Evolutionary conservation across 2,329 filamentous ascomycete species (phyloP), one percentile per base, ranked within the genome.

Genomic region (Chaetomium olivaceum): DNA sequence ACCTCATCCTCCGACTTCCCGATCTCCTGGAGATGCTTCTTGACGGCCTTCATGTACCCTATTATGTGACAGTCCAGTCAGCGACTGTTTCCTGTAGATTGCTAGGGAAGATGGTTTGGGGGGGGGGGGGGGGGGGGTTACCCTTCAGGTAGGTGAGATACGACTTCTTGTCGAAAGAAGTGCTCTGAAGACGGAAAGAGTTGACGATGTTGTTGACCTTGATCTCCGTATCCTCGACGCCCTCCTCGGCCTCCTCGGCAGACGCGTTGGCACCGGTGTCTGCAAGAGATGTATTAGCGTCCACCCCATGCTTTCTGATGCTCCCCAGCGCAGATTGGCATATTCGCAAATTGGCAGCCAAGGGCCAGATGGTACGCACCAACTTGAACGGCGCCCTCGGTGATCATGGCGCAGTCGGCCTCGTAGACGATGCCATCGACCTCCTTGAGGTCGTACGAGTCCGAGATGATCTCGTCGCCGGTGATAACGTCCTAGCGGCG

Each of bases 231-330:
- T 96, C 92, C 58, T 96, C 93, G 73, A 88, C 73, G 71, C 79
- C 90, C 74, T 93, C 92, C 0, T 89, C 91, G 63, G 83, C 91
- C 78, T 91, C 94, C 84, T 98, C 95, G 69, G 95, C 93, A 74
- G 94, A 98, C 74, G 95, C 91, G 82, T 99, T 99, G 85, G 93
- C 95, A 80, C 95, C 95, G 75, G 86, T 95, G 80, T 95, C 91
- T 92, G 29, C 12, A 4, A 25, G 27, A 25, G 23, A 21, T 14
- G 25, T 46, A 36, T 63, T 58, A 64, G 58, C 33, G 29, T 33
- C 39, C 16, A 50, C 33, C 6, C 6, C 14, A 19, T 52, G 21
- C 19, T 48, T 51, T n/a, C 46, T 29, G 23, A 19, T 19, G 14
- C 36, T 29, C 11, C 11, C 12, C n/a, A 16, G 23, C 19, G 54